phyloP scores from a whole-genome alignment of 345 rosid genomes.

The Lepidium africanum region DNA sequence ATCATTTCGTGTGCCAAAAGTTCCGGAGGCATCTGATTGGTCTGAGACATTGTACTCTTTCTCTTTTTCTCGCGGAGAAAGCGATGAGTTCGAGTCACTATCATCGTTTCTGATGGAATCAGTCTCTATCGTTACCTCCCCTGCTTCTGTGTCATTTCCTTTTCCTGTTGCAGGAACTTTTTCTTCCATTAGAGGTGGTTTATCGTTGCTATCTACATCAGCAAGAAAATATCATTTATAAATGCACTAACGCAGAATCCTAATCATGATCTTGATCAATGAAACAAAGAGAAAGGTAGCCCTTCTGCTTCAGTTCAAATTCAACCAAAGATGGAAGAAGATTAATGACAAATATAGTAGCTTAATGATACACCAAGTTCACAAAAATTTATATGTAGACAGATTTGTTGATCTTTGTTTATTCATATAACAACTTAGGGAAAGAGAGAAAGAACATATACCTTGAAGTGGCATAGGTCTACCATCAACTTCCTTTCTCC shows the following conservation, averaged over 20 bases:
- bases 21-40: constrained; percentile 14
- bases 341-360: background rate
- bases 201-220: constrained; percentile 37
- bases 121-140: constrained; percentile 29
- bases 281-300: background rate
- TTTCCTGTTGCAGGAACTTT: constrained; percentile 2
- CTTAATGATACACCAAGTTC: background rate
- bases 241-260: background rate
- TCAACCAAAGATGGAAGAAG: background rate
- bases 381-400: too few species aligned
- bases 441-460: constrained; percentile 1
- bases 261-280: background rate
- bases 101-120: constrained; percentile 29
- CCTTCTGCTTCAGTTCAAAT: background rate
- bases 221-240: constrained; percentile 2
- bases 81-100: constrained; percentile 24
- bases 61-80: constrained; percentile 32
- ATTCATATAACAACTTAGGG: too few species aligned
- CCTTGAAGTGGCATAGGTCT: constrained; percentile 14
- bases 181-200: constrained; percentile 11
- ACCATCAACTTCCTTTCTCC: constrained; percentile 15
- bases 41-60: constrained; percentile 6
- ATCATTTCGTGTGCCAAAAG: constrained; percentile 18
- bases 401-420: too few species aligned
- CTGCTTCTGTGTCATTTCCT: constrained; percentile 23